Conservation (phyloP, 2,329 filamentous ascomycete species). For the Xylariales sp. region DNA sequence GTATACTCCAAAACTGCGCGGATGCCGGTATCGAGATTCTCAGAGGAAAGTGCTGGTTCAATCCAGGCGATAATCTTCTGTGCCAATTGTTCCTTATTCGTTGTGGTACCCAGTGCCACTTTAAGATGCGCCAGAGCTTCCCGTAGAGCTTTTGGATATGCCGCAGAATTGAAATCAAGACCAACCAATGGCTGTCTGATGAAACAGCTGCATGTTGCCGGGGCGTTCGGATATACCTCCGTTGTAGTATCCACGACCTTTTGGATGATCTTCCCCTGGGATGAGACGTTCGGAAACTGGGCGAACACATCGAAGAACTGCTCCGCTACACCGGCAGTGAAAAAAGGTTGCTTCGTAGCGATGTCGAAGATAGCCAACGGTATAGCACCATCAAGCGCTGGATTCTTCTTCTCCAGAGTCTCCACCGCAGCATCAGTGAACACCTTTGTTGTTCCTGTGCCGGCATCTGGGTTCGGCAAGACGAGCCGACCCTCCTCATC, state of each 20-base stretch:
- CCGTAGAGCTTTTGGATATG: conserved; percentile 69
- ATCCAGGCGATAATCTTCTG: conserved; percentile 52
- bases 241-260: conserved; percentile 67
- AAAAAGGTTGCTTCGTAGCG: conserved; percentile 71
- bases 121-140: conserved; percentile 60
- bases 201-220: conserved; percentile 64
- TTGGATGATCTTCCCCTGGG: conserved; percentile 61
- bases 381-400: conserved; percentile 87
- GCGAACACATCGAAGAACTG: conserved; percentile 78
- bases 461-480: conserved; percentile 39
- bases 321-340: conserved; percentile 61
- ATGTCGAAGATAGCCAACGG: conserved; percentile 88
- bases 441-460: conserved; percentile 39
- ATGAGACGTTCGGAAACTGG: conserved; percentile 62
- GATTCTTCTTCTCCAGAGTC: conserved; percentile 64
- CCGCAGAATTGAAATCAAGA: conserved; percentile 56
- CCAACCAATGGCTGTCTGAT: conserved; percentile 67
- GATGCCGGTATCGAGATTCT: conserved; percentile 52
- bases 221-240: conserved; percentile 52
- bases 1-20: conserved; percentile 51
- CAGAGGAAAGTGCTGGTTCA: conserved; percentile 42
- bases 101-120: conserved; percentile 38
- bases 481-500: conserved; percentile 35
- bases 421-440: conserved; percentile 39
- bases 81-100: conserved; percentile 40